These are phyloP conservation scores for Lithospermum erythrorhizon DNA, from an alignment of 257 asterid species.

Conservation along the genomic window DNA sequence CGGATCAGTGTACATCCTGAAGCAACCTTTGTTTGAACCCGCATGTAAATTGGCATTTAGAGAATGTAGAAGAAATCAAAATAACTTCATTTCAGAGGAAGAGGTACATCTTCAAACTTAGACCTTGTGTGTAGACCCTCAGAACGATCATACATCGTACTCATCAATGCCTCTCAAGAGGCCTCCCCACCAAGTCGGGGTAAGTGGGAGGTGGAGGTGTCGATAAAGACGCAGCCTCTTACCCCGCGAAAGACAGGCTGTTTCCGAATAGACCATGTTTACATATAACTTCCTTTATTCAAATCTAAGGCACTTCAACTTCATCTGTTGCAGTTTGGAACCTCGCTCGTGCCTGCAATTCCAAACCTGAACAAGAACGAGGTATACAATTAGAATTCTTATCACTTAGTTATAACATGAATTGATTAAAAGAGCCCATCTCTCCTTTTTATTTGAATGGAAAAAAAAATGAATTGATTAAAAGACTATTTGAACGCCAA, in stretches of 20 bases:
- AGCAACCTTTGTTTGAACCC: conserved; percentile 52
- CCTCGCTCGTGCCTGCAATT: conserved; percentile 39
- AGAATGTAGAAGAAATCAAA: conserved; percentile 36
- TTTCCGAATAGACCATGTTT: conserved; percentile 1
- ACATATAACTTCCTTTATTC: conserved; percentile 1
- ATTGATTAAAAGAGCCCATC: too few species aligned
- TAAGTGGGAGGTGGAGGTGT: too few species aligned
- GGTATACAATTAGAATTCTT: conserved; percentile 34
- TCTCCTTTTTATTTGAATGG: too few species aligned
- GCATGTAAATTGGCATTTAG: conserved; percentile 72
- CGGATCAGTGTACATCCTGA: conserved; percentile 79
- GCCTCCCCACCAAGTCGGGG: too few species aligned
- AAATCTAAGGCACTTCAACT: not conserved
- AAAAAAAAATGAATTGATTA: too few species aligned
- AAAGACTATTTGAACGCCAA: not conserved
- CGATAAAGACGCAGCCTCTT: too few species aligned
- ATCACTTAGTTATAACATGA: not conserved
- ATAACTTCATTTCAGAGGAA: conserved; percentile 40
- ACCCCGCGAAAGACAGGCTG: too few species aligned
- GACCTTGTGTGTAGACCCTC: too few species aligned
- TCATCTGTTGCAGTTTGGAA: conserved; percentile 44
- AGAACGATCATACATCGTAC: too few species aligned
- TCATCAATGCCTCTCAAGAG: too few species aligned
- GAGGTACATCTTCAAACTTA: conserved; percentile 40
- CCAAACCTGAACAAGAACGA: conserved; percentile 49